Evolutionary conservation across 495 filamentous ascomycete species (phyloP).

Genomic region (Chaetomium fimeti): DNA sequence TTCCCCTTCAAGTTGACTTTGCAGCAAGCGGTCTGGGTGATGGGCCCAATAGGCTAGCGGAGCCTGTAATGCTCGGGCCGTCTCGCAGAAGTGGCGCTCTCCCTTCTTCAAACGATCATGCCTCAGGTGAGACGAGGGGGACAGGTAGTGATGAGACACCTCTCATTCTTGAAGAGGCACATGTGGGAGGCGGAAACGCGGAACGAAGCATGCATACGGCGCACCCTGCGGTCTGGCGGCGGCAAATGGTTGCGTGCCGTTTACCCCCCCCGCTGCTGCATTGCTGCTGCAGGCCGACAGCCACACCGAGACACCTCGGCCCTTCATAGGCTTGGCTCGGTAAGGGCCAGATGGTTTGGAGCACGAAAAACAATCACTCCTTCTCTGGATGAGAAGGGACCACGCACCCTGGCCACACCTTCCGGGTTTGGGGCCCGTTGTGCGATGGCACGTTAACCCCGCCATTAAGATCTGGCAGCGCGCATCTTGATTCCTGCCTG

Average conservation of each 20-base stretch:
- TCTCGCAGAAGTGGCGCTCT: background rate
- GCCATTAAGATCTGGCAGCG: background rate
- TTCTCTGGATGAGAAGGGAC: background rate
- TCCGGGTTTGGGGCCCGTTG: background rate
- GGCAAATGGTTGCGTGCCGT: background rate
- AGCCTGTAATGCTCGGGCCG: background rate
- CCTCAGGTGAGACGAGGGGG: background rate
- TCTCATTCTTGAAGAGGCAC: background rate
- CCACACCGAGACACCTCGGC: constrained; percentile 10
- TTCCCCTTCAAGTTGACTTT: constrained; percentile 1
- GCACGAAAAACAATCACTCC: background rate
- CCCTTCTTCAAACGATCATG: background rate
- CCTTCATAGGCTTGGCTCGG: background rate
- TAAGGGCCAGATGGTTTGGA: background rate
- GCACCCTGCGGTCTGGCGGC: background rate
- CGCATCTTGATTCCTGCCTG: background rate
- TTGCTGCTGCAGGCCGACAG: background rate
- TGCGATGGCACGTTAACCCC: background rate
- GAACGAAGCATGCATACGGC: background rate
- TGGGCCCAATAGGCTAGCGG: background rate
- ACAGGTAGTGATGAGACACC: background rate
- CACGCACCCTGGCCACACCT: background rate
- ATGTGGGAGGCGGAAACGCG: constrained; percentile 2
- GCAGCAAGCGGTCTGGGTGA: constrained; percentile 9
- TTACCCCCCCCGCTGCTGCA: background rate